Conservation (phyloP, 441 rosid genomes). For the Syzygium malaccense region DNA sequence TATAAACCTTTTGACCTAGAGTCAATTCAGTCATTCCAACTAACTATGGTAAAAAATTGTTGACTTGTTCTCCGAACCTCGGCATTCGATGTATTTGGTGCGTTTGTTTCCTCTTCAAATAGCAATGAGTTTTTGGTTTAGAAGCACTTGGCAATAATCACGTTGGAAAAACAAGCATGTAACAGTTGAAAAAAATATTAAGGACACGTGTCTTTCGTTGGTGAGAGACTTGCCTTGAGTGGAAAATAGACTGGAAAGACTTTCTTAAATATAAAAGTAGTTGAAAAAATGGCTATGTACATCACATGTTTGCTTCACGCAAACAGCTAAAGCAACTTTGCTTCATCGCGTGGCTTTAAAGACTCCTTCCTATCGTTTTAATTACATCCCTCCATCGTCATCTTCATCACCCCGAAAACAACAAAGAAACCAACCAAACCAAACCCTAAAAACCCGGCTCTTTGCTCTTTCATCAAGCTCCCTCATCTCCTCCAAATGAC, state of each 20-base stretch:
- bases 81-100: neutral
- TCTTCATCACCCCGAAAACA: neutral
- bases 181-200: neutral
- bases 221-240: slow-evolving; percentile 16
- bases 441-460: neutral
- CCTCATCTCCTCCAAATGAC: neutral
- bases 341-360: slow-evolving; percentile 96
- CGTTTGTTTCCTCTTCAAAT: neutral
- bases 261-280: slow-evolving; percentile 17
- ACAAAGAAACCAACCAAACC: neutral
- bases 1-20: too few species aligned
- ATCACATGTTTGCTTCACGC: slow-evolving; percentile 99
- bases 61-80: too few species aligned
- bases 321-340: slow-evolving; percentile 68
- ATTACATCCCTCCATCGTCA: slow-evolving; percentile 13
- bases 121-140: neutral
- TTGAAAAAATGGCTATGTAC: slow-evolving; percentile 35
- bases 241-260: slow-evolving; percentile 12
- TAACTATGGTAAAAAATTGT: too few species aligned
- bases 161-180: neutral
- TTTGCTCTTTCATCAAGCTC: neutral
- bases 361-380: slow-evolving; percentile 45
- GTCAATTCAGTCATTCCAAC: too few species aligned
- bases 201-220: neutral
- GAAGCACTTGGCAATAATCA: neutral